Base-by-base conservation (phyloP, 2,329 filamentous ascomycete species). In the Juglanconis juglandina region DNA sequence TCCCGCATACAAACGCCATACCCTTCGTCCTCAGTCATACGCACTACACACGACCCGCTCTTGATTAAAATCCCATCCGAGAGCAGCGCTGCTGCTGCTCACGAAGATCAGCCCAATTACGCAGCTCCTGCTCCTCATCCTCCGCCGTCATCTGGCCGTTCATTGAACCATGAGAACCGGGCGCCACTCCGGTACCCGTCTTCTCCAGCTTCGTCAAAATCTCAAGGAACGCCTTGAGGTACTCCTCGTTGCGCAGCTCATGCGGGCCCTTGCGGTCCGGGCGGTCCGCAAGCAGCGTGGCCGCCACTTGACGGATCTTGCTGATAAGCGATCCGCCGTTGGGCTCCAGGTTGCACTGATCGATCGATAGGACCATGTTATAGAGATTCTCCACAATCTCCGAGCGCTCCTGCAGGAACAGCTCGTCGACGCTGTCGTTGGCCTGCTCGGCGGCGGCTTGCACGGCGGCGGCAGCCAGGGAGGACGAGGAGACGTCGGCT, bases 301-400 rank as follows among this genome's bases (percentile, higher is more conserved):
- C 89, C 1, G 91, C 91, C 44, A 96, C 89, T 69, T 91, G 88
- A 9, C 91, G 89, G 66, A 96, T 91, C 78, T 96, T 96, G 77
- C 86, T 86, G 68, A 91, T 91, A n/a, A 86, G 75, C 0, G 82
- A 83, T n/a, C 76, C 77, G 17, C 82, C 83, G 63, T 85, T 85
- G n/a, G 83, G 83, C 62, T 96, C 92, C 81, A 96, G 89, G 72
- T 92, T 92, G 61, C 91, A 86, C 77, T 94, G 90, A 52, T 89
- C 90, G 66, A 96, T 91, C 59, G 86, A 90, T 33, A 85, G 84
- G 5, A 96, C 77, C 3, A 96, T 87, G 3, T 85, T 80, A 1
- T 96, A 81, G 2, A 96, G 81, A 71, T 93, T 88, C 66, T 90
- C 87, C 10, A 96, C 87, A 37, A 96, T 92, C n/a, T 86, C 80